These are phyloP conservation scores for Neobulgaria alba DNA, from an alignment of 2,329 filamentous ascomycete species.

Conservation along the genomic window DNA sequence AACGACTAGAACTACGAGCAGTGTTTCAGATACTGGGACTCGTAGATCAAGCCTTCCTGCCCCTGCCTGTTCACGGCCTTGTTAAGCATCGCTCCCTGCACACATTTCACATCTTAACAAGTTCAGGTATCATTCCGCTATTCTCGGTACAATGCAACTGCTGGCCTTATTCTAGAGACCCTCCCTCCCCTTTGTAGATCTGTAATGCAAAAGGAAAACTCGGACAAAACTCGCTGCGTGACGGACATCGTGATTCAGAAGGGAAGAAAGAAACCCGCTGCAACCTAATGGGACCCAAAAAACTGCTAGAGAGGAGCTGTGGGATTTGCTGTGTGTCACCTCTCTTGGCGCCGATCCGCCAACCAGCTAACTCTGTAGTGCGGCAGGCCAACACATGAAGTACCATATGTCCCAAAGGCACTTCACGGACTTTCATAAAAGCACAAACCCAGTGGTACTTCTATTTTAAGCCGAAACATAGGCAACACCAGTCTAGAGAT, in stretches of 20 bases:
- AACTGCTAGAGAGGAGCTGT: conserved; percentile 8
- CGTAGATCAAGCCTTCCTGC: too few species aligned
- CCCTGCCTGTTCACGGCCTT: too few species aligned
- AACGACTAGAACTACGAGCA: too few species aligned
- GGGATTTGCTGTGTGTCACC: conserved; percentile 10
- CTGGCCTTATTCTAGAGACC: conserved; percentile 22
- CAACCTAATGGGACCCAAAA: conserved; percentile 8
- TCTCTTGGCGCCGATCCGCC: conserved; percentile 5
- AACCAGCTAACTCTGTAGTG: too few species aligned
- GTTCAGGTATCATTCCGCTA: conserved; percentile 22
- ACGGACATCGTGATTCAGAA: conserved; percentile 25
- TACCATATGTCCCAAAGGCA: too few species aligned
- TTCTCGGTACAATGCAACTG: conserved; percentile 24
- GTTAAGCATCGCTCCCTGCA: too few species aligned
- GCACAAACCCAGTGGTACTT: conserved; percentile 15
- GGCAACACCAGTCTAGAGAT: conserved; percentile 19
- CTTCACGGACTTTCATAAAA: conserved; percentile 11
- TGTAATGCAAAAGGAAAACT: conserved; percentile 25
- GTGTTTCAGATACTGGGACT: too few species aligned
- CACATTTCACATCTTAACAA: too few species aligned
- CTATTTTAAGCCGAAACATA: conserved; percentile 18
- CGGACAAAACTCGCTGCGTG: conserved; percentile 23
- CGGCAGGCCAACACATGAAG: too few species aligned
- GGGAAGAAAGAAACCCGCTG: conserved; percentile 16
- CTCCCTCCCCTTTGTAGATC: conserved; percentile 17